Base-by-base conservation (phyloP, 1,284 basidiomycete species). In the Puccinia sorghi region DNA sequence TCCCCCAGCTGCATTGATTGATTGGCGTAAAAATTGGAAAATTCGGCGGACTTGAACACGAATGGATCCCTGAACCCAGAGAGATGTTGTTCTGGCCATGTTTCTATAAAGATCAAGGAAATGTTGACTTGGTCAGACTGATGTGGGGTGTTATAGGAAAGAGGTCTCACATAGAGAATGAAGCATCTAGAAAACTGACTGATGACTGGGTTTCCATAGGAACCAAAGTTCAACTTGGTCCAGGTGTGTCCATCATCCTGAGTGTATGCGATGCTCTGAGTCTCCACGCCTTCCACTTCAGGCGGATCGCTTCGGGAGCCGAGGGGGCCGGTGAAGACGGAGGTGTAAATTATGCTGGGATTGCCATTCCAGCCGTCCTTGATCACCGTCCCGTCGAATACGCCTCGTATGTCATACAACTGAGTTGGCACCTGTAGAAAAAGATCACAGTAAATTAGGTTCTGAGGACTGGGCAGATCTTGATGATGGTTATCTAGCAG, bases 41-140 rank as follows among this genome's bases (percentile, higher is more conserved):
- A 79, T 80, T 72, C 46, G 72, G 63, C 71, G 13, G 81, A 82
- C 11, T 79, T 48, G 73, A 82, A 82, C n/a, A 81, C 67, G 69
- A 81, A 82, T 7, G 82, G 82, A 32, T 82, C 82, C 9, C 82
- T 77, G 72, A 82, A 82, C 22, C 82, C 81, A 7, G 82, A 70
- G 66, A 77, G 27, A 63, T 78, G 64, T 41, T 46, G n/a, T 27
- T 59, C 76, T 63, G 76, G 76, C 76, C 76, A 78, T 17, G 41
- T 59, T 48, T 70, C 76, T 78, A n/a, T n/a, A n/a, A n/a, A n/a
- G n/a, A n/a, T n/a, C n/a, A n/a, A n/a, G n/a, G n/a, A n/a, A n/a
- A n/a, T n/a, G n/a, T n/a, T n/a, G n/a, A n/a, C n/a, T n/a, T n/a
- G n/a, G n/a, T n/a, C n/a, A n/a, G n/a, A n/a, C n/a, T n/a, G n/a